Base-by-base conservation (phyloP, 768 basidiomycete genomes). In the Mycena floridula region DNA sequence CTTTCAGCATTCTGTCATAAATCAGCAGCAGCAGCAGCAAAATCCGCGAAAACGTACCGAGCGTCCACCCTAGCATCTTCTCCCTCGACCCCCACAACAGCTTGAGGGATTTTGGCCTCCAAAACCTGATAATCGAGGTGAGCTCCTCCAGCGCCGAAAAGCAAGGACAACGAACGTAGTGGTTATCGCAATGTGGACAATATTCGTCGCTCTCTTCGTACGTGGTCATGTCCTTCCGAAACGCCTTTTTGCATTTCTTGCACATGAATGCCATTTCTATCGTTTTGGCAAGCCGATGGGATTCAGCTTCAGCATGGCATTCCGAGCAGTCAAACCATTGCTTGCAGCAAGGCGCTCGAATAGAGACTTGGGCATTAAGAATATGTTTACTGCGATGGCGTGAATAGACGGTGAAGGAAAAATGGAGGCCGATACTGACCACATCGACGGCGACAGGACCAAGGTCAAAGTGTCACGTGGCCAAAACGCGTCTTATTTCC, bases 161-260 rank as follows among this genome's bases (percentile, higher is more conserved):
- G n/a, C 9, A 28, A 7, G 23, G 27, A 15, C 28, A n/a, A 71
- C 87, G 55, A 59, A 95, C 96, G 61, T 94, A 99, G 59, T 94
- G 94, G 60, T 98, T 98, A 65, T 97, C 96, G 59, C 96, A 97
- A 64, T 96, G 87, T 0, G 95, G 96, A 60, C 96, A 98, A 60
- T 84, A 98, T 64, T 99, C 96, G 60, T 98, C 94, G 58, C 91
- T 92, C 61, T 99, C 95, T 55, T 98, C 95, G 57, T 90, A 98
- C 6, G 63, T 65, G 0, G 72, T 51, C 91, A 97, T 93, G 64
- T 97, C 92, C 68, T 99, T 98, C 51, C 94, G 69, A 59, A 99
- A 98, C 4, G 91, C 92, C 68, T 95, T 96, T 63, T 88, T 89
- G 70, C 89, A 90, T 63, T 90, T 90, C 60, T 91, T 91, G 68